Conservation (phyloP, 371 early-diverging fungal genomes). For the Funneliformis caledonium region DNA sequence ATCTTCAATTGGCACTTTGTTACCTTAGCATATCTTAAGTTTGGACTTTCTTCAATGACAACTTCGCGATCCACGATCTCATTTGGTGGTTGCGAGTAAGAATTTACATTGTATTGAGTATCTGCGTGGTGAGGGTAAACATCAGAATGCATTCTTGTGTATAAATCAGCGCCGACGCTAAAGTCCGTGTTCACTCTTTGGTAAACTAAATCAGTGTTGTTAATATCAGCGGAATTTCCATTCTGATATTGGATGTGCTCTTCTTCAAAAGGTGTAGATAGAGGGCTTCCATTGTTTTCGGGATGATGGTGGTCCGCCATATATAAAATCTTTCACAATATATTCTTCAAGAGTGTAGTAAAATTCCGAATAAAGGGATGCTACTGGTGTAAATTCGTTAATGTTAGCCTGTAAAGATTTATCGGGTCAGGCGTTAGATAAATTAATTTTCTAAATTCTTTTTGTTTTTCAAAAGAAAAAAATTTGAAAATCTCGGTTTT, state of each 20-base stretch:
- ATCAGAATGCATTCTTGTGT: not conserved
- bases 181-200: not conserved
- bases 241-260: not conserved
- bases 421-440: too few relatives aligned
- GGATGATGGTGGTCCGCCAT: constrained; percentile 34
- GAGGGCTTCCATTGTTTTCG: constrained; percentile 5
- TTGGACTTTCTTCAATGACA: constrained; percentile 73
- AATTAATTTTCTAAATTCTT: too few relatives aligned
- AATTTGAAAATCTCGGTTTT: too few relatives aligned
- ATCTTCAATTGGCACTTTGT: not conserved
- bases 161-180: not conserved
- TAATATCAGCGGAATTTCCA: not conserved
- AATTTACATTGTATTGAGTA: not conserved
- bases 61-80: constrained; percentile 54
- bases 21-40: constrained; percentile 73
- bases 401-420: too few relatives aligned
- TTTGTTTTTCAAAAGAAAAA: too few relatives aligned
- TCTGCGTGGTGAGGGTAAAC: not conserved
- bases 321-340: constrained; percentile 6
- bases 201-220: not conserved
- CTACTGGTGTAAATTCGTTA: too few relatives aligned
- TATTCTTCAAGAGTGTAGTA: not conserved
- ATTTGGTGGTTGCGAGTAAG: not conserved
- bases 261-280: not conserved
- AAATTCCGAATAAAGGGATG: too few relatives aligned